Evolutionary conservation across 495 filamentous ascomycete genomes (phyloP).

Genomic region (Daldinia grandis): DNA sequence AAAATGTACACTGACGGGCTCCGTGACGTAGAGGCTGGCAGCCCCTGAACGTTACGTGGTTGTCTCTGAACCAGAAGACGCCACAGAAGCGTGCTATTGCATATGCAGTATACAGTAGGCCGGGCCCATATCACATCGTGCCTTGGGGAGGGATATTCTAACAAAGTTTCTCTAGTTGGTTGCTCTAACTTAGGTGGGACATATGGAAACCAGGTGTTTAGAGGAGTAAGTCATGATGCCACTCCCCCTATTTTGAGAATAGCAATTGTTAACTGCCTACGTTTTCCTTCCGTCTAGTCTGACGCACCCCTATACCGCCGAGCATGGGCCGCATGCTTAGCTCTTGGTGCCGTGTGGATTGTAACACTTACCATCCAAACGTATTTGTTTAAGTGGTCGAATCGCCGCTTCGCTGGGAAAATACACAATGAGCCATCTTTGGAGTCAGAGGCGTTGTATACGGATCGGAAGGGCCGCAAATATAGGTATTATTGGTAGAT

Average conservation of each 20-base stretch:
- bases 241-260: not conserved
- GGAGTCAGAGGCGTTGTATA: slow-evolving; percentile 24
- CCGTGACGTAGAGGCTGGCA: slow-evolving; percentile 23
- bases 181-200: slow-evolving; percentile 33
- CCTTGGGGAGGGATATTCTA: not conserved
- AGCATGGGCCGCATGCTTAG: slow-evolving; percentile 29
- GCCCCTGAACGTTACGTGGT: slow-evolving; percentile 31
- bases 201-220: slow-evolving; percentile 33
- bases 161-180: slow-evolving; percentile 17
- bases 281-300: slow-evolving; percentile 3
- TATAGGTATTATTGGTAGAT: slow-evolving; percentile 30
- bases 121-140: not conserved
- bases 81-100: slow-evolving; percentile 31
- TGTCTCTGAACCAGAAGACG: slow-evolving; percentile 29
- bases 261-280: too few relatives aligned
- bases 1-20: not conserved
- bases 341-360: slow-evolving; percentile 32
- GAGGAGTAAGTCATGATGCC: slow-evolving; percentile 30
- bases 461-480: slow-evolving; percentile 25
- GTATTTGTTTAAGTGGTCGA: slow-evolving; percentile 29
- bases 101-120: slow-evolving; percentile 29
- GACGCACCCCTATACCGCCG: slow-evolving; percentile 29
- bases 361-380: slow-evolving; percentile 22
- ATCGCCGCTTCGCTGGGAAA: slow-evolving; percentile 23
- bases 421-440: slow-evolving; percentile 17